Evolutionary conservation across 495 filamentous ascomycete species (phyloP), one percentile per base, ranked within the genome.

Genomic region (Penicillium cataractarum): DNA sequence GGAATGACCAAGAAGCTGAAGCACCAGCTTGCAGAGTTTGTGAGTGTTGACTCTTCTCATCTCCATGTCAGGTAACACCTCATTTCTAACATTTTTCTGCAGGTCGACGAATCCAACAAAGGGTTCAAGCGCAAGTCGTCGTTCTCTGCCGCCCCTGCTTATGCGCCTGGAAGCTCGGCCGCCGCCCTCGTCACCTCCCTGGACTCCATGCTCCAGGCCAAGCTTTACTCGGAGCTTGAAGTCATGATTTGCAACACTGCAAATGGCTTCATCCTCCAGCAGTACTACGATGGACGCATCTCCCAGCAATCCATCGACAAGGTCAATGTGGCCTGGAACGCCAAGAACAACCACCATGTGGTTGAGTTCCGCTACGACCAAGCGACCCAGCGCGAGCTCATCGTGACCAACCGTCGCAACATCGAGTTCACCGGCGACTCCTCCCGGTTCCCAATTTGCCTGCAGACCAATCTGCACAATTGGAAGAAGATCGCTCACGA

Each of bases 291-390:
- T 50, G 80, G 80, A 13, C 80, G 78, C 27, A 70, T 86, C 35
- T 75, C 77, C 5, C 60, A 69, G 5, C 79, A 82, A 22, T 82
- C 84, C 10, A 74, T 86, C 63, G 74, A 72, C 37, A 83, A 79
- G 49, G 64, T 81, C 48, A 74, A 68, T 40, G 73, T 76, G 22
- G 68, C 57, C 60, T 86, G 83, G 84, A 71, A 61, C 15, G 65
- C 74, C 4, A 85, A 84, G 65, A 84, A 84, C 55, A 75, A 83
- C 4, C 81, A 82, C 7, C 74, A 74, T 29, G 84, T 87, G 3
- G 70, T 77, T 9, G 80, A 87, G 56, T 87, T 87, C 68, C 78
- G 79, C 61, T 87, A 83, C 60, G 83, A 86, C 64, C 83, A 86
- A 60, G 71, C 69, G 8, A 86, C 83, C 6, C 86, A 88, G 66